Conservation (phyloP, 495 filamentous ascomycete species). For the Aspergillus incahuasiensis region DNA sequence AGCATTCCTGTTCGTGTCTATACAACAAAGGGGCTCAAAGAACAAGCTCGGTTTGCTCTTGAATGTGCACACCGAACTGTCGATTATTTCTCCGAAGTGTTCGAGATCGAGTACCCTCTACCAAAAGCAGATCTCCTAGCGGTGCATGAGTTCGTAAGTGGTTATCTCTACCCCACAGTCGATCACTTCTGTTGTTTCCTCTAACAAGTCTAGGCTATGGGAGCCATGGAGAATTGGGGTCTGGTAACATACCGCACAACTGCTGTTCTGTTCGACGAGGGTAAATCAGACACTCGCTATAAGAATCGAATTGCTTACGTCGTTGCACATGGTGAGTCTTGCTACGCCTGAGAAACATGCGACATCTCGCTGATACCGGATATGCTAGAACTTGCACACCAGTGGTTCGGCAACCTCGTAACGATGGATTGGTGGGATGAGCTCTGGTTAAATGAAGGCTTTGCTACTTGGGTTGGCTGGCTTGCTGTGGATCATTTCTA, state of each 20-base stretch:
- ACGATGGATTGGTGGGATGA: conserved; percentile 84
- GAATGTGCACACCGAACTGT: conserved; percentile 83
- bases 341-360: neutral
- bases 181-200: conserved; percentile 7
- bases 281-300: conserved; percentile 79
- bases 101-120: conserved; percentile 90
- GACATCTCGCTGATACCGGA: conserved; percentile 3
- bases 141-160: conserved; percentile 90
- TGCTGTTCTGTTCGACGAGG: conserved; percentile 87
- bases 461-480: conserved; percentile 98
- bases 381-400: conserved; percentile 75
- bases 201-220: conserved; percentile 49
- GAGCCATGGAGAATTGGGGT: conserved; percentile 87
- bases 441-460: conserved; percentile 95
- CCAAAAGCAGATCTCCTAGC: conserved; percentile 94
- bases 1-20: conserved; percentile 92
- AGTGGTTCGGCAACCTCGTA: conserved; percentile 98
- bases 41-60: conserved; percentile 81
- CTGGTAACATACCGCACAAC: conserved; percentile 94
- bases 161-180: neutral
- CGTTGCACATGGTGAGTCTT: conserved; percentile 62
- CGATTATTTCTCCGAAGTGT: conserved; percentile 91
- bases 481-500: conserved; percentile 85
- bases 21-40: conserved; percentile 83
- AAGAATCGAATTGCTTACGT: conserved; percentile 92